Base-by-base conservation (phyloP, 2,329 filamentous ascomycete genomes). In the Xylariaceae sp. region DNA sequence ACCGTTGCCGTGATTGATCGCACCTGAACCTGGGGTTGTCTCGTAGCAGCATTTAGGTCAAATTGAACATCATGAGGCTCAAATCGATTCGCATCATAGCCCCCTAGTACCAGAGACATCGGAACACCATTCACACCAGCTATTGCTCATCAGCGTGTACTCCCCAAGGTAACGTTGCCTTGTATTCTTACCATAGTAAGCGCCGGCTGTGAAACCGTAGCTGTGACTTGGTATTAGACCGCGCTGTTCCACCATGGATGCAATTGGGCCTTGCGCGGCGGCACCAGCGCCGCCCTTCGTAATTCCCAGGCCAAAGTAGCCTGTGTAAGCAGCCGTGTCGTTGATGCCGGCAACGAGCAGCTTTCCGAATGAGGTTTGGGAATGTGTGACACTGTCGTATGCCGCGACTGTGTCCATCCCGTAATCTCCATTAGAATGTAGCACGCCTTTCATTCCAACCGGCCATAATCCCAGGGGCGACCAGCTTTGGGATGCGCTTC, bases 161-260 rank as follows among this genome's bases (percentile, higher is more conserved):
- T 12, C 4, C 39, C n/a, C 16, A 7, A 21, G 13, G 39, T 46
- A 15, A 19, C 18, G 13, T 8, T 34, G 40, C 2, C 32, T 49
- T 29, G 8, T 15, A n/a, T 49, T 70, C 79, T 67, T 72, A 85
- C 84, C 78, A 64, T 90, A 90, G 57, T 79, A 79, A n/a, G 86
- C 86, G 15, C 88, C 88, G 39, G 87, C 87, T 3, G 87, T 90
- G 67, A 85, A 91, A 48, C 85, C 86, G 66, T 87, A 90, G 40
- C 85, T 88, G 57, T 88, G 76, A 66, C 87, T 89, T 1, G 86
- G 84, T 45, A 90, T 87, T 53, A 71, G 73, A 8, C 80, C 79
- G 53, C 79, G 75, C 10, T 76, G 69, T 64, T 84, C 79, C 41
- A 87, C 79, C 48, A 86, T 71, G 64, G 84, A 70, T 60, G 80